These are phyloP conservation scores for Panicum virgatum DNA, from an alignment of 202 grass and related monocot species.

Conservation along the genomic window DNA sequence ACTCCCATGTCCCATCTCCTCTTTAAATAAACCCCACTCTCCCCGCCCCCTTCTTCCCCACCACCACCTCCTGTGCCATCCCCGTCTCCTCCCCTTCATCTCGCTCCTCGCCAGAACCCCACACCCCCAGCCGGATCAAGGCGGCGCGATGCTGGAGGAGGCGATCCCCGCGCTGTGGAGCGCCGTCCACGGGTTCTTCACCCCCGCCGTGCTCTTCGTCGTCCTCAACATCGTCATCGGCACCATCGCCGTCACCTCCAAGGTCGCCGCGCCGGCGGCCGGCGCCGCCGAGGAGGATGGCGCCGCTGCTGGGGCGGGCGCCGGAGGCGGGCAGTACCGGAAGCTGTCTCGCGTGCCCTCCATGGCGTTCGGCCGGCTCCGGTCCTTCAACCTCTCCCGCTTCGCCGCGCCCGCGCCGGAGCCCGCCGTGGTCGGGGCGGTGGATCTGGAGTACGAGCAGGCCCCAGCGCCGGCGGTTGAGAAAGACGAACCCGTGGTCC, in stretches of 20 bases:
- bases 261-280: conserved; percentile 18
- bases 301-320: background rate
- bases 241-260: conserved; percentile 82
- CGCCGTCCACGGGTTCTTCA: conserved; percentile 70
- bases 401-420: conserved; percentile 13
- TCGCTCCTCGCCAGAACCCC: background rate
- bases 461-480: background rate
- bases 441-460: conserved; percentile 24
- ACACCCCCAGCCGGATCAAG: background rate
- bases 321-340: background rate
- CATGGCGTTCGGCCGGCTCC: conserved; percentile 65
- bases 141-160: conserved; percentile 51
- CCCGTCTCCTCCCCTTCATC: background rate
- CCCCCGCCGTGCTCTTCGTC: conserved; percentile 71
- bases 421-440: background rate
- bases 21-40: conserved; percentile 31
- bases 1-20: background rate
- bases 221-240: conserved; percentile 84
- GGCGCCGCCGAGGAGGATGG: background rate
- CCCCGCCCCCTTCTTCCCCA: background rate
- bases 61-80: background rate
- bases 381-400: conserved; percentile 60
- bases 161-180: conserved; percentile 61
- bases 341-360: conserved; percentile 55
- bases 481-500: background rate